These are phyloP conservation scores for Pseudoscleropodium purum DNA, from an alignment of 225 moss, liverwort and hornwort species.

Conservation along the genomic window DNA sequence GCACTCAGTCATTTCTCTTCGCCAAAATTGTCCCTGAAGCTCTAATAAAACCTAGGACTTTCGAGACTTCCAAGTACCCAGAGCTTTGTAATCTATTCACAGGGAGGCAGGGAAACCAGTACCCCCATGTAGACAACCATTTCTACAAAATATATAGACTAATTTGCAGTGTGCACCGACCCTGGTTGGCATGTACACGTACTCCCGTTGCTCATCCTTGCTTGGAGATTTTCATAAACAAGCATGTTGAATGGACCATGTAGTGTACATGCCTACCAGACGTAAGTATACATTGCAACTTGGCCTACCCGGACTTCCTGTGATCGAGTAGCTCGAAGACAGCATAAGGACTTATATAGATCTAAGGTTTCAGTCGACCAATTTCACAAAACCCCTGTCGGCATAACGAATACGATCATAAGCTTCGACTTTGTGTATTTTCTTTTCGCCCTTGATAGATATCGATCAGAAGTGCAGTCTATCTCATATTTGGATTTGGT, in stretches of 20 bases:
- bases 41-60: not conserved
- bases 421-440: not conserved
- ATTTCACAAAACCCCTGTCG: not conserved
- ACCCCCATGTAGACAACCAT: not conserved
- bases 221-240: not conserved
- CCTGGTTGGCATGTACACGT: not conserved
- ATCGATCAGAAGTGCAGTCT: not conserved
- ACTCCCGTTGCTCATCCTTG: not conserved
- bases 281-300: not conserved
- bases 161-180: not conserved
- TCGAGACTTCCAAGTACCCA: not conserved
- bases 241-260: not conserved
- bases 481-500: not conserved
- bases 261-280: not conserved
- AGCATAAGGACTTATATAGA: not conserved
- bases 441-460: not conserved
- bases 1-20: not conserved
- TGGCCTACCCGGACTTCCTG: not conserved
- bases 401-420: not conserved
- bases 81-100: not conserved
- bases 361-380: not conserved
- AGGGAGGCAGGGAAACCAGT: not conserved
- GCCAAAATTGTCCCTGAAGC: not conserved
- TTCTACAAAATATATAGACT: not conserved
- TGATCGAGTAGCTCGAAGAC: not conserved